Percentiles rank a stretch among this genome's conserved stretches.
These are phyloP conservation scores for Eleusine indica DNA, from an alignment of 176 grass and related monocot genomes.

Conservation along the genomic window DNA sequence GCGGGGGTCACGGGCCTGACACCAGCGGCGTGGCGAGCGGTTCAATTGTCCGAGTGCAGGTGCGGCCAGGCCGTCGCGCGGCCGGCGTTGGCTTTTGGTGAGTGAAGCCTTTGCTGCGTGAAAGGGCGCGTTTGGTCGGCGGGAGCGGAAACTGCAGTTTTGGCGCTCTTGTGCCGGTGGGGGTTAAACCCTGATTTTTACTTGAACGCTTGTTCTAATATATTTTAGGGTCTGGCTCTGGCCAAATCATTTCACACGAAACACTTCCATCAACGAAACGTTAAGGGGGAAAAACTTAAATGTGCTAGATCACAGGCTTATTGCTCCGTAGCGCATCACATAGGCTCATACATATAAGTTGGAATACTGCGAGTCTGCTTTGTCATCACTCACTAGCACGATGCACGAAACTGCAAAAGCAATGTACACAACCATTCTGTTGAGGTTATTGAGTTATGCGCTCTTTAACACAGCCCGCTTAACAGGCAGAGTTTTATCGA, in stretches of 20 bases:
- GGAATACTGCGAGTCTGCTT: background rate
- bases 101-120: no score
- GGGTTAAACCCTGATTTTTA: no score
- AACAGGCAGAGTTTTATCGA: conserved; percentile 27
- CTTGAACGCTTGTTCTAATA: no score
- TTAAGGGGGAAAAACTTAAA: no score
- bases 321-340: no score
- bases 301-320: no score
- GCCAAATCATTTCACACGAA: background rate
- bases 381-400: background rate
- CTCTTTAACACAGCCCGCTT: conserved; percentile 20
- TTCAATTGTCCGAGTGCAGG: background rate
- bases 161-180: no score
- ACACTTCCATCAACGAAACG: no score
- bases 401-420: background rate
- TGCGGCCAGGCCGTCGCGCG: background rate
- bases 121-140: background rate
- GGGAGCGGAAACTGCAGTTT: no score
- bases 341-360: no score
- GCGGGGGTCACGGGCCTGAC: background rate
- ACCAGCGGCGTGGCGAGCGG: background rate
- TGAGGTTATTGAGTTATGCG: conserved; percentile 22
- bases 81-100: background rate
- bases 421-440: background rate
- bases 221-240: background rate